Conservation (phyloP, 176 grass and related monocot species). For the Triticum dicoccoides region DNA sequence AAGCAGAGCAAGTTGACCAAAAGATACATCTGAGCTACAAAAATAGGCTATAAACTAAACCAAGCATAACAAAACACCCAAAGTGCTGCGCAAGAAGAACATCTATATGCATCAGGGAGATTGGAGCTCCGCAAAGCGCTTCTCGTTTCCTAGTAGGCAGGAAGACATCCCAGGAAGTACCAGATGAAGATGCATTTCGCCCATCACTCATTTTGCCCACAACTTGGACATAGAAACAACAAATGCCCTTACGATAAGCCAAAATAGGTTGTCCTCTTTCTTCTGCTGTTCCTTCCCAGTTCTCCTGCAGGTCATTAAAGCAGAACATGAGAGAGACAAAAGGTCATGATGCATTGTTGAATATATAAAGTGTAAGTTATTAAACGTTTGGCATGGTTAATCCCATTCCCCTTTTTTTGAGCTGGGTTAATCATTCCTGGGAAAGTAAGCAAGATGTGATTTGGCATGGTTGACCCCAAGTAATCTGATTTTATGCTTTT, state of each 20-base stretch:
- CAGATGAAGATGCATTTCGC: background rate
- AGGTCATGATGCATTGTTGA: background rate
- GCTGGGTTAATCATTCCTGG: background rate
- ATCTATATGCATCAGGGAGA: background rate
- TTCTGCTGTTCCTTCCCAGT: constrained; percentile 31
- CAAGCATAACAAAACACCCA: constrained; percentile 1
- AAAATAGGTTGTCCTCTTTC: constrained; percentile 50
- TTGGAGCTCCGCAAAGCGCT: constrained; percentile 14
- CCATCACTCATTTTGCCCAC: constrained; percentile 42
- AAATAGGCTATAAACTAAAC: background rate
- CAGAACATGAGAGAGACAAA: background rate
- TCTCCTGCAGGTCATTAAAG: constrained; percentile 27
- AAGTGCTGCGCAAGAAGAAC: background rate
- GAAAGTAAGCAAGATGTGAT: background rate
- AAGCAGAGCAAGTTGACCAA: background rate
- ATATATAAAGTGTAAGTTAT: background rate
- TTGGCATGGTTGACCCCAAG: background rate
- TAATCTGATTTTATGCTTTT: background rate
- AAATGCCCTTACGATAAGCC: constrained; percentile 57
- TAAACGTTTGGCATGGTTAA: background rate
- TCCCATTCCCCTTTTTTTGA: background rate
- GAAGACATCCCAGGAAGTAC: background rate
- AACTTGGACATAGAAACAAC: constrained; percentile 50
- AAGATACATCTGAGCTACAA: constrained; percentile 16
- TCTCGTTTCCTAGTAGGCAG: background rate